A percentile compares a stretch with the other conserved stretches of the same genome.
Evolutionary conservation across 2,329 filamentous ascomycete species (phyloP).

Genomic region (Diaporthe ampelina): DNA sequence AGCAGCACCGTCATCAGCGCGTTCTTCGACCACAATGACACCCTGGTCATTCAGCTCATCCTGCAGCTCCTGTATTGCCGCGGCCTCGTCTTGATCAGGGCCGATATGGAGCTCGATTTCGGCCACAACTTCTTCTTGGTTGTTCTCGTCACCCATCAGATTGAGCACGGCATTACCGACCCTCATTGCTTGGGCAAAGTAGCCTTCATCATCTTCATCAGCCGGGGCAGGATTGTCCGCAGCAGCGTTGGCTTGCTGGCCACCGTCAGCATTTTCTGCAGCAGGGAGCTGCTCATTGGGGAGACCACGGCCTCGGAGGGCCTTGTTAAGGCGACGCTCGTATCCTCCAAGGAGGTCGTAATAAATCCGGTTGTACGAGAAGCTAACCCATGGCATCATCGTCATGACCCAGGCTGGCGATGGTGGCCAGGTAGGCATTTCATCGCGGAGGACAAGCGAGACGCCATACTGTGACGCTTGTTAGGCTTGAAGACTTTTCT

Average conservation of each 20-base stretch:
- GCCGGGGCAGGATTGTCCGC: constrained; percentile 33
- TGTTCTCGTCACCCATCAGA: constrained; percentile 52
- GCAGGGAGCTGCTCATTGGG: constrained; percentile 44
- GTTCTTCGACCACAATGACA: constrained; percentile 34
- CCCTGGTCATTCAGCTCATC: constrained; percentile 46
- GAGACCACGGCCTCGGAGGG: constrained; percentile 55
- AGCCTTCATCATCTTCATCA: constrained; percentile 46
- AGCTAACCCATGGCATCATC: constrained; percentile 60
- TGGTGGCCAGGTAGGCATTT: constrained; percentile 67
- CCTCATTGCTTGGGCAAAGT: constrained; percentile 42
- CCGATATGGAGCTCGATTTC: constrained; percentile 47
- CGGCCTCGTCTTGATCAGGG: constrained; percentile 52
- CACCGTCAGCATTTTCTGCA: constrained; percentile 33
- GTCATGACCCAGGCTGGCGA: constrained; percentile 65
- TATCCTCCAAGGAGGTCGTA: constrained; percentile 60
- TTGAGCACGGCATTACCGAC: constrained; percentile 45
- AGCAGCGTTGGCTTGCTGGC: constrained; percentile 33
- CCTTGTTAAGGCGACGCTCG: constrained; percentile 63
- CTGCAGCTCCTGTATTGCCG: constrained; percentile 44
- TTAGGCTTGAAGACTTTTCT: constrained; percentile 23
- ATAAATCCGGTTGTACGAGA: constrained; percentile 61
- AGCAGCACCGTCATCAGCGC: constrained; percentile 8
- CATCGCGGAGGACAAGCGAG: constrained; percentile 59
- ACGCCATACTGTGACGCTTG: constrained; percentile 59
- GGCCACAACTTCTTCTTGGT: constrained; percentile 45